phyloP scores from a whole-genome alignment of 805 yeast species.

The Lipomyces orientalis region DNA sequence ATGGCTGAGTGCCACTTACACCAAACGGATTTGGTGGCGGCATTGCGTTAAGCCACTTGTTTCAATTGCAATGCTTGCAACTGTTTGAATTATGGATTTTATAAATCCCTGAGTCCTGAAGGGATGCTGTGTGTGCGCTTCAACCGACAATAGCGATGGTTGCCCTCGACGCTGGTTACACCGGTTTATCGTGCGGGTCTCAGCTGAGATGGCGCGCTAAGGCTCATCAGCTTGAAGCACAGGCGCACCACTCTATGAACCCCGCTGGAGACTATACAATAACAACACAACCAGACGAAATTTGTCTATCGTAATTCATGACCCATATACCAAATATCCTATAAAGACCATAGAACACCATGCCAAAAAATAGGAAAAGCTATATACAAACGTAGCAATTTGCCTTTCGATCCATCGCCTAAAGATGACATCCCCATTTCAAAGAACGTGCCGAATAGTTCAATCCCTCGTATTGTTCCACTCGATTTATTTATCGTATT shows the following conservation, averaged over 20 bases:
- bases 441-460: neutral
- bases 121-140: neutral
- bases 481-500: conserved; percentile 24
- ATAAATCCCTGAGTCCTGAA: neutral
- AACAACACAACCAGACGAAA: neutral
- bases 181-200: neutral
- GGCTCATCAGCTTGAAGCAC: neutral
- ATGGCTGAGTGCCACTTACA: neutral
- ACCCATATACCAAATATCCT: neutral
- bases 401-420: neutral
- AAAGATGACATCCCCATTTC: neutral
- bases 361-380: neutral
- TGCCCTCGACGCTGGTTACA: neutral
- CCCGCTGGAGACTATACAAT: neutral
- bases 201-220: neutral
- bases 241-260: neutral
- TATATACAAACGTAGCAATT: neutral
- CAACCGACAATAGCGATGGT: neutral
- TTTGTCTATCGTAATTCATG: neutral
- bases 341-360: neutral
- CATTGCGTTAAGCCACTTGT: neutral
- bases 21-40: conserved; percentile 4
- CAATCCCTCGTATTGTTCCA: neutral
- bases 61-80: neutral
- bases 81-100: neutral